Conservation (phyloP, 2,329 filamentous ascomycete species). For the Clarireedia homoeocarpa region DNA sequence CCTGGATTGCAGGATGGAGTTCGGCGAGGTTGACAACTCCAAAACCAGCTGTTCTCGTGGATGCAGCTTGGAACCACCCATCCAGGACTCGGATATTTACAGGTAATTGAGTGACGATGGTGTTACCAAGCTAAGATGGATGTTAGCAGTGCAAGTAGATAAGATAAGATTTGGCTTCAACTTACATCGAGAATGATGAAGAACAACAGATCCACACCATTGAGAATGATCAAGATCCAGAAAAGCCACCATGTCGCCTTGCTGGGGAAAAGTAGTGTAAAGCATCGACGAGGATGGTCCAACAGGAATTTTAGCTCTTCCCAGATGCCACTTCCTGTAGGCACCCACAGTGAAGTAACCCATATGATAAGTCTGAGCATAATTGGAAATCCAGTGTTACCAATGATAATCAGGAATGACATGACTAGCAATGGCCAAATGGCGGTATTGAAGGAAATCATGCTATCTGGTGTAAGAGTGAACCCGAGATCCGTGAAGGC, state of each 20-base stretch:
- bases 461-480: slow-evolving; percentile 86
- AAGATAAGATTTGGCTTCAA: slow-evolving; percentile 15
- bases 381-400: slow-evolving; percentile 91
- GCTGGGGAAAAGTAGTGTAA: slow-evolving; percentile 86
- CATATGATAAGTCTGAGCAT: slow-evolving; percentile 94
- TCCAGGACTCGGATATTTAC: slow-evolving; percentile 71
- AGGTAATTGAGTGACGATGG: slow-evolving; percentile 59
- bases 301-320: slow-evolving; percentile 87
- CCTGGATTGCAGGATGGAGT: slow-evolving; percentile 85
- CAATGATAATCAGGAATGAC: slow-evolving; percentile 83
- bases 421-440: slow-evolving; percentile 69
- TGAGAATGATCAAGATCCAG: slow-evolving; percentile 72
- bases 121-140: slow-evolving; percentile 55
- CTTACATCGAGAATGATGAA: slow-evolving; percentile 87
- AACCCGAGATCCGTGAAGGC: slow-evolving; percentile 95
- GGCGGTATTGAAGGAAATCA: slow-evolving; percentile 78
- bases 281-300: slow-evolving; percentile 91
- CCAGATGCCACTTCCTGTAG: slow-evolving; percentile 63
- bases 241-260: slow-evolving; percentile 95
- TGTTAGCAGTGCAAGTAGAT: slow-evolving; percentile 11
- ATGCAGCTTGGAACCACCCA: slow-evolving; percentile 82
- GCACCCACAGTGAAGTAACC: slow-evolving; percentile 60
- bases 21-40: slow-evolving; percentile 68
- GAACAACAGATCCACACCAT: slow-evolving; percentile 77
- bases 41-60: slow-evolving; percentile 88